A percentile compares a stretch with the other conserved stretches of the same genome.
Evolutionary conservation across 1,139 yeast species (phyloP).

Genomic region (Pichia cactophila): DNA sequence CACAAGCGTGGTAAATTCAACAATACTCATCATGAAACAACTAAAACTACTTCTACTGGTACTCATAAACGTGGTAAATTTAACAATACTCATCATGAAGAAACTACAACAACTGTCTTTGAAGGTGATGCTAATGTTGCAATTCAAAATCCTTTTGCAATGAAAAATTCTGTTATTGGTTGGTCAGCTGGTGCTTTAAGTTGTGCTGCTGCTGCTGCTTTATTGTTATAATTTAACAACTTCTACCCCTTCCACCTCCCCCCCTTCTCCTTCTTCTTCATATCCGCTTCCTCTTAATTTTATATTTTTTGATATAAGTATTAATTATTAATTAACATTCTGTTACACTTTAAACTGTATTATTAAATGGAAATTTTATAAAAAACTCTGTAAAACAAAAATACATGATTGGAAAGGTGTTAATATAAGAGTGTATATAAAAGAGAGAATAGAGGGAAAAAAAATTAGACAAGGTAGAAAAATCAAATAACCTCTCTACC

Average conservation of each 20-base stretch:
- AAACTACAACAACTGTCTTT: slow-evolving; percentile 15
- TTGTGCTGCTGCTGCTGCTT: slow-evolving; percentile 24
- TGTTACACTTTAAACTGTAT: no score
- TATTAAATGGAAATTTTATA: no score
- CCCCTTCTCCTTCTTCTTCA: not conserved
- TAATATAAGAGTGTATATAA: no score
- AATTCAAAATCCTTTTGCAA: slow-evolving; percentile 13
- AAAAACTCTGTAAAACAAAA: no score
- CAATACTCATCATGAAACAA: slow-evolving; percentile 15
- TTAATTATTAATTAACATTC: no score
- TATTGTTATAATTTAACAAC: slow-evolving; percentile 20
- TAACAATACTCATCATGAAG: slow-evolving; percentile 37
- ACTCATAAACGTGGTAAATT: slow-evolving; percentile 18
- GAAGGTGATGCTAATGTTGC: slow-evolving; percentile 19
- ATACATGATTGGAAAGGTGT: no score
- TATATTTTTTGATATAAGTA: no score
- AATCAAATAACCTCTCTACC: no score
- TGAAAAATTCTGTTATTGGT: slow-evolving; percentile 18
- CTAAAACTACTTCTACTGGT: slow-evolving; percentile 30
- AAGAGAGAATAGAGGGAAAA: no score
- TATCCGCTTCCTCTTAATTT: no score
- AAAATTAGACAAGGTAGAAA: no score
- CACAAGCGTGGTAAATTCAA: slow-evolving; percentile 18
- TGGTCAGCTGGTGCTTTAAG: slow-evolving; percentile 24
- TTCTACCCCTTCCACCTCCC: no score